Evolutionary conservation across 1,284 basidiomycete species (phyloP), one percentile per base, ranked within the genome.

Genomic region (Cryptococcus wingfieldii): DNA sequence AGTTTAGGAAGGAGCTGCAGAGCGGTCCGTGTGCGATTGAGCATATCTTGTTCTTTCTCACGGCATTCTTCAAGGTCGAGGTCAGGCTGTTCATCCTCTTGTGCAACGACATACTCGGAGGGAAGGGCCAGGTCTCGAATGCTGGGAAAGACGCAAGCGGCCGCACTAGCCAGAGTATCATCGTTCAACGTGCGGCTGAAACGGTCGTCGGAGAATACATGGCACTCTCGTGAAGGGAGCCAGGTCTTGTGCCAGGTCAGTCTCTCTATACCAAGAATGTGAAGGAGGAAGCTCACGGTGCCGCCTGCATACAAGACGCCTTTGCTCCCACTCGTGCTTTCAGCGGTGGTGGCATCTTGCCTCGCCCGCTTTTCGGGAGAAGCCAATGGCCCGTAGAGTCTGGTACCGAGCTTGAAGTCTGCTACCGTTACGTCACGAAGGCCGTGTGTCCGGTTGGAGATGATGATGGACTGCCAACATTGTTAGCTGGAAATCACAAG

Each of bases 401-500:
- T 14, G 14, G 19, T 45, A 14, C 58, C 54, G 5, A 56, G 25
- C 25, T 60, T 60, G 34, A 54, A 28, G 31, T 60, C 58, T 13
- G 38, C 50, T 6, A 55, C 38, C 1, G 53, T 51, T 1, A 18
- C 9, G 34, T 43, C 50, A 16, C 37, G 19, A n/a, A 50, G 38
- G 3, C 41, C 51, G 16, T 53, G 34, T 38, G 25, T 14, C 2
- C 46, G 8, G 18, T 57, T 57, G 19, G 42, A 37, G 5, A 58
- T 43, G 16, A 47, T 46, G n/a, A 58, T 47, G 14, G 52, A 47
- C 56, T 58, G 23, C 38, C n/a, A 18, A 31, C 27, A 25, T 8
- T 23, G 16, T 25, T 10, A 25, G 19, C 19, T 47, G 10, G 3
- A 19, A 31, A 23, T 10, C 19, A 10, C 45, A 6, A 34, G 31